Conservation (phyloP, 768 basidiomycete genomes). For the Suillus alpinus region DNA sequence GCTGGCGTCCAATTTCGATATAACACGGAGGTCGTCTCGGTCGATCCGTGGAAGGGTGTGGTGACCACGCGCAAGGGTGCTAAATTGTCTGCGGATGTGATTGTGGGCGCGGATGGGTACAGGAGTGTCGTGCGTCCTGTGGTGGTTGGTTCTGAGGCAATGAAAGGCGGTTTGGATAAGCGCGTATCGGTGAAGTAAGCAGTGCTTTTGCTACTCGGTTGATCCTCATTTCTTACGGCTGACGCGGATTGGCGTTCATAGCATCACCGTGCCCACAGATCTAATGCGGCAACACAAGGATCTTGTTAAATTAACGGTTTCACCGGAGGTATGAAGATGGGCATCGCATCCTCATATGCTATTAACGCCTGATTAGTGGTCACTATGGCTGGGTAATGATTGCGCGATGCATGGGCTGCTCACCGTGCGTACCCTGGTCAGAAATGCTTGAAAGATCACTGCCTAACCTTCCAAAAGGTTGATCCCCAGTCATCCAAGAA, state of each 20-base stretch:
- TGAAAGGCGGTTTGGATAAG: constrained; percentile 10
- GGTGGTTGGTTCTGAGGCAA: constrained; percentile 20
- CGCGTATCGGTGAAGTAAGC: constrained; percentile 16
- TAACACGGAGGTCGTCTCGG: constrained; percentile 33
- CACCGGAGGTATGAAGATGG: constrained; percentile 10
- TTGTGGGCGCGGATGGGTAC: constrained; percentile 64
- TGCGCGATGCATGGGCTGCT: constrained; percentile 16
- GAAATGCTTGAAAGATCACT: neutral
- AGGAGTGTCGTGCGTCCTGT: constrained; percentile 40
- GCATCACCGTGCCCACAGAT: constrained; percentile 18
- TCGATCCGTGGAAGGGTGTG: constrained; percentile 29
- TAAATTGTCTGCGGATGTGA: constrained; percentile 43
- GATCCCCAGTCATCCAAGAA: constrained; percentile 12
- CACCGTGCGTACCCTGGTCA: constrained; percentile 12
- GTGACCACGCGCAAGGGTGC: constrained; percentile 40
- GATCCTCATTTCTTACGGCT: neutral
- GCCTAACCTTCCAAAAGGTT: neutral
- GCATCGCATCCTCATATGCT: neutral
- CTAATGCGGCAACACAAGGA: constrained; percentile 17
- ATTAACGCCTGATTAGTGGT: constrained; percentile 15
- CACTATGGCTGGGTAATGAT: constrained; percentile 21
- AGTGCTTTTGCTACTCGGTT: neutral
- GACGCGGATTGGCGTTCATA: neutral
- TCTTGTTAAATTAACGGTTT: constrained; percentile 10
- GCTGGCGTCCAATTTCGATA: constrained; percentile 49